A percentile compares a stretch with the other conserved stretches of the same genome.
Conservation (phyloP, 805 yeast genomes). For the Metschnikowia kunwiensis region DNA sequence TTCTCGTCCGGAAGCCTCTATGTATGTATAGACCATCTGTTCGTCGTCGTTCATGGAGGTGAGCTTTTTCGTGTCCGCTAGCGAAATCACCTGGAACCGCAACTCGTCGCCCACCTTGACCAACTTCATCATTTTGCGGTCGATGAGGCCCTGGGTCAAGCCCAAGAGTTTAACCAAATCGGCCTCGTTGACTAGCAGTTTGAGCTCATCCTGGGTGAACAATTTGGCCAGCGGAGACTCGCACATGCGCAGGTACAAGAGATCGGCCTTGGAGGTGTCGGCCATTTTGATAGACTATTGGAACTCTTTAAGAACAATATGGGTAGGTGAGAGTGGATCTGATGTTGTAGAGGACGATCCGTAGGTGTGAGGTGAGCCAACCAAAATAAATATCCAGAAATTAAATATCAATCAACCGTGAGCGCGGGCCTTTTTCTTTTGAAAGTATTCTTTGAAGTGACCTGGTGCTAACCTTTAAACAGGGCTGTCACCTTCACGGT, state of each 20-base stretch:
- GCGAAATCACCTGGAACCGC: slow-evolving; percentile 71
- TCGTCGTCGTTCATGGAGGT: slow-evolving; percentile 82
- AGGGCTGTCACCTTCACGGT: no score
- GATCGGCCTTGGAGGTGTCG: slow-evolving; percentile 41
- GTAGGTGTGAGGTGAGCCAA: no score
- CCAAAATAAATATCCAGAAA: no score
- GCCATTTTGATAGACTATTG: slow-evolving; percentile 6
- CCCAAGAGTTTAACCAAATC: slow-evolving; percentile 45
- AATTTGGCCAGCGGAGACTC: slow-evolving; percentile 45
- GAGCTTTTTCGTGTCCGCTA: slow-evolving; percentile 72
- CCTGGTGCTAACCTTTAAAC: no score
- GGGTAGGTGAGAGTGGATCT: no score
- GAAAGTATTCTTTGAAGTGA: no score
- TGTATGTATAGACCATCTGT: slow-evolving; percentile 84
- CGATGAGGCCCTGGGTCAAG: slow-evolving; percentile 50
- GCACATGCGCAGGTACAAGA: slow-evolving; percentile 65
- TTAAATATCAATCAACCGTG: no score
- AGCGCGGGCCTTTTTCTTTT: no score
- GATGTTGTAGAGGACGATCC: no score
- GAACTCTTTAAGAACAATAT: no score
- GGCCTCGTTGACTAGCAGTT: slow-evolving; percentile 42
- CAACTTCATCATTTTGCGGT: slow-evolving; percentile 63
- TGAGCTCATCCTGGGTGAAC: slow-evolving; percentile 69
- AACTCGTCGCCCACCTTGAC: slow-evolving; percentile 64
- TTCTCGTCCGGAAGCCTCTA: slow-evolving; percentile 90